Conservation (phyloP, 129 eudicot genomes). For the Gnaphalium uliginosum region DNA sequence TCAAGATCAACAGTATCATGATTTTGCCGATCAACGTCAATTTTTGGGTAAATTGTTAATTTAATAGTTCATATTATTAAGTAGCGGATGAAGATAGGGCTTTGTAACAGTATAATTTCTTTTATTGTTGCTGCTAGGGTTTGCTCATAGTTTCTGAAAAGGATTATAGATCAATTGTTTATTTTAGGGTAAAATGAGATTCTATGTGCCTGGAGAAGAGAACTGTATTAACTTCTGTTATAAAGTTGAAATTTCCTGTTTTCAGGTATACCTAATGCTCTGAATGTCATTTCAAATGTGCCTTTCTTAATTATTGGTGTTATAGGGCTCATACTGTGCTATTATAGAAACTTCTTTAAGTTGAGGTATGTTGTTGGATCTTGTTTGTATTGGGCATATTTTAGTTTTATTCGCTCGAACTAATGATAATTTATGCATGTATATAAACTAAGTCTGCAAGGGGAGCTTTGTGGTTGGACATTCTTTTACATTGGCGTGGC, state of each 20-base stretch:
- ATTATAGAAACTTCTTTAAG: conserved; percentile 60
- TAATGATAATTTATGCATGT: conserved; percentile 12
- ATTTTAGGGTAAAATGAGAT: neutral
- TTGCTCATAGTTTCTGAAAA: conserved; percentile 11
- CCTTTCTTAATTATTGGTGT: conserved; percentile 74
- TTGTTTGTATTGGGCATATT: neutral
- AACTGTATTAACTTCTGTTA: conserved; percentile 9
- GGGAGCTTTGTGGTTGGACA: conserved; percentile 90
- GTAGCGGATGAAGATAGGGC: conserved; percentile 22
- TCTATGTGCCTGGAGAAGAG: conserved; percentile 3
- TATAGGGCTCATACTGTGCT: conserved; percentile 76
- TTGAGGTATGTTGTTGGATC: conserved; percentile 53
- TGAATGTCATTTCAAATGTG: conserved; percentile 76
- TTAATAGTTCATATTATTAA: neutral
- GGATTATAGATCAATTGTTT: conserved; percentile 10
- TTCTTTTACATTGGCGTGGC: conserved; percentile 73
- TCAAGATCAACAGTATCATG: conserved; percentile 75
- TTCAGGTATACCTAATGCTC: conserved; percentile 78
- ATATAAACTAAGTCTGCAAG: conserved; percentile 50
- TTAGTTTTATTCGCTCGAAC: neutral
- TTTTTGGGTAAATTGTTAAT: conserved; percentile 45
- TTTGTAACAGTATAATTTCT: neutral
- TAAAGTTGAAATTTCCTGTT: conserved; percentile 24
- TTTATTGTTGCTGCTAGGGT: conserved; percentile 6
- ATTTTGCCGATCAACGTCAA: conserved; percentile 79